phyloP scores from a whole-genome alignment of 305 asterid species.

The Fraxinus ornus region DNA sequence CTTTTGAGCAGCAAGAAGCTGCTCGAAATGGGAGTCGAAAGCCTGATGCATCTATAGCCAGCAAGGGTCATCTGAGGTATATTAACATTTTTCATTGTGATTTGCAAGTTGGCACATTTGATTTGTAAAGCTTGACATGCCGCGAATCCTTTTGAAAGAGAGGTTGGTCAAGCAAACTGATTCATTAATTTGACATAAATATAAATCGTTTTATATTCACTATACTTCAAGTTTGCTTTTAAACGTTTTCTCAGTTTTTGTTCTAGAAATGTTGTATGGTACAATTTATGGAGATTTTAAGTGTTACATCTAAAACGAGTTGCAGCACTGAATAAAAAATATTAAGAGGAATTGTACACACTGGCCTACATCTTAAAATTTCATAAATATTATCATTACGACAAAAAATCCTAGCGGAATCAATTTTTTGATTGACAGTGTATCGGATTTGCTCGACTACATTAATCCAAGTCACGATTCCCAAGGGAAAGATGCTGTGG shows the following conservation, averaged over 20 bases:
- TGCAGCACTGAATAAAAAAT: background rate
- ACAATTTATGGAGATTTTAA: background rate
- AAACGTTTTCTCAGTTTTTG: background rate
- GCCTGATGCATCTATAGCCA: conserved; percentile 97
- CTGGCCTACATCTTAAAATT: background rate
- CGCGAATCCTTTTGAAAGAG: background rate
- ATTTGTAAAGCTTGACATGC: background rate
- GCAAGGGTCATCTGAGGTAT: conserved; percentile 98
- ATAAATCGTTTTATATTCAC: background rate
- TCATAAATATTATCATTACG: background rate
- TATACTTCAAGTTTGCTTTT: background rate
- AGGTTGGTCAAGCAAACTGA: background rate
- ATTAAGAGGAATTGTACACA: background rate
- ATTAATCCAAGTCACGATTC: conserved; percentile 82
- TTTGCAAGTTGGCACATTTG: conserved; percentile 15
- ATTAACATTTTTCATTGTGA: conserved; percentile 18
- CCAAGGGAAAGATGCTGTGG: conserved; percentile 69
- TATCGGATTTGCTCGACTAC: conserved; percentile 97
- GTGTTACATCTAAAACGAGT: background rate
- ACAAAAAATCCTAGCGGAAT: conserved; percentile 16
- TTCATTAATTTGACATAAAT: background rate
- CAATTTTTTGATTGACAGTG: conserved; percentile 50
- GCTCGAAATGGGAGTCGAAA: conserved; percentile 93
- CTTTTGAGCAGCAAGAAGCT: conserved; percentile 98
- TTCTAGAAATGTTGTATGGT: background rate